phyloP scores from a whole-genome alignment of 2,329 filamentous ascomycete genomes.

The Dothideomycetidae sp. region DNA sequence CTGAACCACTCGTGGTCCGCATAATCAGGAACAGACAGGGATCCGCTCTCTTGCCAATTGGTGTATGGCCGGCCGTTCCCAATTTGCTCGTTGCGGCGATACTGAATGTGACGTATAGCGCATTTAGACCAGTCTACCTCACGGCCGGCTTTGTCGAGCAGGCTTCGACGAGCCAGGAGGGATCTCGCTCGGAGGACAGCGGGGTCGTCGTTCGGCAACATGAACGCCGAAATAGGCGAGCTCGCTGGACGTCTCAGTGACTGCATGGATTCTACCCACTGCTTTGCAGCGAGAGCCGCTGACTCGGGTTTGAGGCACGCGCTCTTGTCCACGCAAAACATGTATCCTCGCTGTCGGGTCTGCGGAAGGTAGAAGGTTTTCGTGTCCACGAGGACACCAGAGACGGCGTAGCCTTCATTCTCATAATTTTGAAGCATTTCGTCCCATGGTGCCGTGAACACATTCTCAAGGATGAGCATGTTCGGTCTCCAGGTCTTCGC shows the following conservation, averaged over 20 bases:
- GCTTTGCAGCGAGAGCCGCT: constrained; percentile 8
- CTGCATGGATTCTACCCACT: constrained; percentile 35
- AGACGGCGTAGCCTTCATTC: constrained; percentile 41
- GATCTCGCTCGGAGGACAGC: constrained; percentile 38
- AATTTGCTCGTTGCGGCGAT: constrained; percentile 37
- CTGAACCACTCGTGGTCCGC: constrained; percentile 38
- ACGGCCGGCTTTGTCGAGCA: constrained; percentile 12
- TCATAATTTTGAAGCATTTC: constrained; percentile 27
- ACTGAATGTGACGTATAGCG: constrained; percentile 43
- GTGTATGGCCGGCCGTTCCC: constrained; percentile 45
- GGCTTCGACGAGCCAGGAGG: constrained; percentile 27
- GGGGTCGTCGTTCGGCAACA: constrained; percentile 42
- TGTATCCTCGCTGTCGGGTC: constrained; percentile 29
- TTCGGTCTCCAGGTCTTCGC: constrained; percentile 41
- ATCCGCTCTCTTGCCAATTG: constrained; percentile 42
- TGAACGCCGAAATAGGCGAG: constrained; percentile 46
- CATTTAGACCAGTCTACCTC: constrained; percentile 42
- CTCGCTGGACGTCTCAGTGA: constrained; percentile 44
- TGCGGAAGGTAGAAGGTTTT: constrained; percentile 64
- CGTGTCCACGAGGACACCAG: constrained; percentile 43
- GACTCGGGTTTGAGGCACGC: constrained; percentile 8
- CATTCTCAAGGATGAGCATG: constrained; percentile 60
- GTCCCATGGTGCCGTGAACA: constrained; percentile 47
- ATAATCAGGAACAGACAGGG: constrained; percentile 40
- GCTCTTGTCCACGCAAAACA: constrained; percentile 29